These are phyloP conservation scores for Penicillium palitans DNA, from an alignment of 2,329 filamentous ascomycete genomes.

Conservation along the genomic window DNA sequence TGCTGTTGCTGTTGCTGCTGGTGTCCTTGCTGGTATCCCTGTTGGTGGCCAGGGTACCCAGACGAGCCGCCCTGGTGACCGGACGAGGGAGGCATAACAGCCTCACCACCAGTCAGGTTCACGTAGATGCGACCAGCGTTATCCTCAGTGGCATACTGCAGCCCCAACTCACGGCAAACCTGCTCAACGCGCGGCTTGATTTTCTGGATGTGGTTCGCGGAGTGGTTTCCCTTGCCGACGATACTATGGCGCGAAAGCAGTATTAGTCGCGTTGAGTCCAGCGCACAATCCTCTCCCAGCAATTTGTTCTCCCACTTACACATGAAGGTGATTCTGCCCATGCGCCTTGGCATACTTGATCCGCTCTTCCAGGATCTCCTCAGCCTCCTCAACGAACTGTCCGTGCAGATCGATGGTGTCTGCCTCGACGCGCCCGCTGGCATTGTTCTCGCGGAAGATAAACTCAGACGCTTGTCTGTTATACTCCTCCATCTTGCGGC, in stretches of 20 bases:
- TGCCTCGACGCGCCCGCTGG: slow-evolving; percentile 66
- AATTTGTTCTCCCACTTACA: slow-evolving; percentile 50
- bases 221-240: slow-evolving; percentile 93
- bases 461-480: slow-evolving; percentile 89
- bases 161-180: slow-evolving; percentile 76
- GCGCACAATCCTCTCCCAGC: not conserved
- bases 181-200: slow-evolving; percentile 93
- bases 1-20: slow-evolving; percentile 46
- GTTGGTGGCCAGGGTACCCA: slow-evolving; percentile 43
- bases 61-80: slow-evolving; percentile 35
- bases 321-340: slow-evolving; percentile 81
- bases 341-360: slow-evolving; percentile 73
- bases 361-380: slow-evolving; percentile 81
- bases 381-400: slow-evolving; percentile 91
- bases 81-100: slow-evolving; percentile 44
- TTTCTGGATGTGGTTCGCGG: slow-evolving; percentile 77
- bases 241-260: slow-evolving; percentile 53
- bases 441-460: slow-evolving; percentile 96
- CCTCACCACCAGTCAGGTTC: slow-evolving; percentile 73
- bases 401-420: slow-evolving; percentile 95
- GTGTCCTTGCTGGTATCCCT: slow-evolving; percentile 41
- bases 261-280: not conserved
- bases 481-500: slow-evolving; percentile 78
- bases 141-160: slow-evolving; percentile 81
- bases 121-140: slow-evolving; percentile 90